Evolutionary conservation across 345 rosid genomes (phyloP).

Genomic region (Eucalyptus curtisii): DNA sequence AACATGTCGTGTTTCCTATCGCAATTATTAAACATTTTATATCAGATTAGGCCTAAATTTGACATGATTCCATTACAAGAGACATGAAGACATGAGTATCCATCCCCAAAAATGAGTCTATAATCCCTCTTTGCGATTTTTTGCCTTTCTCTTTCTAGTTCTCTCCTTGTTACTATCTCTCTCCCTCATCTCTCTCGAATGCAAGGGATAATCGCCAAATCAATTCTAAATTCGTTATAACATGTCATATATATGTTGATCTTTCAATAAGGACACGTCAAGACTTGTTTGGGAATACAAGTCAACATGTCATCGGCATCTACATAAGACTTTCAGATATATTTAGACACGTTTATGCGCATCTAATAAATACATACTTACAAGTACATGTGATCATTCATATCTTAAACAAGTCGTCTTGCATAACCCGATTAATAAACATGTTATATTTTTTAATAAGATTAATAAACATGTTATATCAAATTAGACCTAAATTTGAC

Average conservation of each 20-base stretch:
- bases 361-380: background rate
- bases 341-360: background rate
- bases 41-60: background rate
- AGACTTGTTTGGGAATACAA: background rate
- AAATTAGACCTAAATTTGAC: background rate
- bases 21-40: background rate
- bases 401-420: background rate
- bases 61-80: background rate
- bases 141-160: background rate
- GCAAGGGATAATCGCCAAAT: background rate
- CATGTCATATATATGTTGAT: background rate
- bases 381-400: background rate
- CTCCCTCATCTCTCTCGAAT: background rate
- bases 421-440: background rate
- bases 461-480: background rate
- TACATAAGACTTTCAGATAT: background rate
- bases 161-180: background rate
- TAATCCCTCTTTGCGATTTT: background rate
- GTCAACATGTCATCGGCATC: background rate
- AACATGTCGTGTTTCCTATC: background rate
- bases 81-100: background rate
- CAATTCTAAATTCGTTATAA: rapidly evolving
- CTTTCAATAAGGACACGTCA: background rate
- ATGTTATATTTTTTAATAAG: background rate
- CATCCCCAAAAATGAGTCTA: background rate